Evolutionary conservation across 1,139 yeast species (phyloP), one percentile per base, ranked within the genome.

Genomic region (Candida glucosophila): DNA sequence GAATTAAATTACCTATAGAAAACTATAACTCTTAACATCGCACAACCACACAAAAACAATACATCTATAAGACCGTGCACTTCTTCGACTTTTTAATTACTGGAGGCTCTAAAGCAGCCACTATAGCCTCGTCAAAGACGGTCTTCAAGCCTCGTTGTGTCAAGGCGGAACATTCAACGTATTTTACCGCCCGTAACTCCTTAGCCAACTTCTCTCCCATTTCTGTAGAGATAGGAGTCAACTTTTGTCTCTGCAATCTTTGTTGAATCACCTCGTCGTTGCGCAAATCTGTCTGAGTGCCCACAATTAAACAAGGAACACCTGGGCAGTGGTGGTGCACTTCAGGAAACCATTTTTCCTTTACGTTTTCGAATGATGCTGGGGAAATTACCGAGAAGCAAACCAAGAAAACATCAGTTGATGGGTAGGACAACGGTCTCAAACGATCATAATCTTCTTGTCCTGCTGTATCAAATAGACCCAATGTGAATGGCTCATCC

Each of bases 281-380:
- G 52, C 98, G 79, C 48, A 88, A 67, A 66, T 88, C 98, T 33
- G 83, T 77, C 59, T 88, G 96, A 13, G 97, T 88, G 39, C 97
- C 97, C 21, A 88, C 97, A 48, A 88, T 83, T 44, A 88, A 71
- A 47, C 95, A 86, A 17, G 97, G 96, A 24, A 86, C 95, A 33
- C 94, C 95, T 12, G 97, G 97, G 48, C 96, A 90, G 59, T 90
- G 97, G 58, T 88, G 96, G 48, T 83, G 90, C 34, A 90, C 95
- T 57, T 90, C 98, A 17, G 97, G 97, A 61, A 85, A 79, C 98
- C 98, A 90, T 57, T 90, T 90, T 58, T 88, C 96, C 53, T 83
- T 81, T 31, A 90, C 97, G 60, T 90, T 90, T 59, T 90, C 97
- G 54, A 88, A 90, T n/a, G 94, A 80, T 21, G 97, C 94, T 20